Percentiles rank a stretch among this genome's conserved stretches.
phyloP scores from a whole-genome alignment of 23 red algal species.

The Gracilaria domingensis region DNA sequence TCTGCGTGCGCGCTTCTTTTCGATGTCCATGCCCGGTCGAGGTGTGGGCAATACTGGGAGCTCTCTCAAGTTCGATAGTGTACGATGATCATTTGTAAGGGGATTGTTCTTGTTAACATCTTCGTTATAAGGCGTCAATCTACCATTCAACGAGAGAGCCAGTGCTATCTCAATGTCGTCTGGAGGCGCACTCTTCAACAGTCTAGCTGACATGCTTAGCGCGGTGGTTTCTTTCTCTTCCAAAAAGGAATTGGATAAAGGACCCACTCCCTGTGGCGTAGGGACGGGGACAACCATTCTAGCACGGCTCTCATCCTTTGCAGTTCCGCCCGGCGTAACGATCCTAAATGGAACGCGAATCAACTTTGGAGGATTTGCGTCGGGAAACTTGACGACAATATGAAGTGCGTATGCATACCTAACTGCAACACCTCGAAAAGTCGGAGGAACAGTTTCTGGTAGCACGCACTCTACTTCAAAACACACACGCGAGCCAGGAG shows the following conservation, averaged over 20 bases:
- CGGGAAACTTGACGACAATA: conserved; percentile 72
- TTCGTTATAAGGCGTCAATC: conserved; percentile 79
- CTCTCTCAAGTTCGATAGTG: conserved; percentile 39
- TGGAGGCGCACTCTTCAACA: conserved; percentile 54
- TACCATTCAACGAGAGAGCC: conserved; percentile 84
- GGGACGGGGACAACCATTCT: conserved; percentile 58
- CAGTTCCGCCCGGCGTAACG: conserved; percentile 48
- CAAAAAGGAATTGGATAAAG: conserved; percentile 63
- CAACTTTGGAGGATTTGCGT: conserved; percentile 26
- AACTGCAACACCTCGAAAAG: conserved; percentile 78
- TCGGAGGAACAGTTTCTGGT: conserved; percentile 82
- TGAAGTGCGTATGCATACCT: conserved; percentile 78
- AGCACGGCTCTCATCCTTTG: conserved; percentile 18
- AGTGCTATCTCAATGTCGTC: conserved; percentile 82
- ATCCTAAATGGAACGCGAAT: conserved; percentile 81
- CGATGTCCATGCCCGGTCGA: conserved; percentile 30
- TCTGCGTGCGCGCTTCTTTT: conserved; percentile 6
- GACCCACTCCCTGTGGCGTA: conserved; percentile 46
- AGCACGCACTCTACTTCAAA: conserved; percentile 73
- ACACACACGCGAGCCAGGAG: conserved; percentile 33
- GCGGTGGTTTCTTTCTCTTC: conserved; percentile 41
- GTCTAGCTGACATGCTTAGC: conserved; percentile 42
- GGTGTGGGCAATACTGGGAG: conserved; percentile 27
- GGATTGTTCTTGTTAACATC: conserved; percentile 63
- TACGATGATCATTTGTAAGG: conserved; percentile 22